Base-by-base conservation (phyloP, 2,329 filamentous ascomycete species). In the Cladosporium sp. region DNA sequence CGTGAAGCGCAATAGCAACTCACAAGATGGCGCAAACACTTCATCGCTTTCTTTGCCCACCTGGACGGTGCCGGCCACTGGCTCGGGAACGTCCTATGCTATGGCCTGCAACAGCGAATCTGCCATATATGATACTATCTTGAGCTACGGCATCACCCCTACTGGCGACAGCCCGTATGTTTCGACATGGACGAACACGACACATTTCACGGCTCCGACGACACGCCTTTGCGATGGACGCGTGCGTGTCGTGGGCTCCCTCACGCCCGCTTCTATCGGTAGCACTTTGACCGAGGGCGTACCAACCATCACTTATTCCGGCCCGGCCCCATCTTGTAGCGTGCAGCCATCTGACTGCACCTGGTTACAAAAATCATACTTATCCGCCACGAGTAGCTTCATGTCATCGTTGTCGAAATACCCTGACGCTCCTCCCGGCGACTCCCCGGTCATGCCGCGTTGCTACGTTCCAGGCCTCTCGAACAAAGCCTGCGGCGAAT, bases 1-100 rank as follows among this genome's bases (percentile, higher is more conserved):
- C 5, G 1, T 81, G 4, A 40, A 31, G n/a, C 18, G 35, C 9
- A 18, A 37, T 41, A 37, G 35, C 19, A 14, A 49, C 35, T 22
- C 35, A 40, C n/a, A n/a, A 16, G 28, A 37, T 49, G 46, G 46
- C 40, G 46, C 46, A 2, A 18, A 13, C 10, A 31, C n/a, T n/a
- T n/a, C 8, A 9, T 41, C 46, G 18, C 35, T 49, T 18, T 18
- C 22, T 14, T 41, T 37, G 32, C 48, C 48, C 9, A 50, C 48
- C 22, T 50, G 48, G 48, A 50, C 48, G 13, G 48, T 50, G 14
- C 16, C 40, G 16, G 48, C 48, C 31, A 50, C 48, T 43, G 48
- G 48, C n/a, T 28, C 22, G 22, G 48, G 48, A 43, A 38, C 32
- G 37, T 43, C 48, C 28, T 50, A 50, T 28, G 48, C 48, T 16